Evolutionary conservation across 129 eudicot species (phyloP), one percentile per base, ranked within the genome.

Genomic region (Pittosporum tobira): DNA sequence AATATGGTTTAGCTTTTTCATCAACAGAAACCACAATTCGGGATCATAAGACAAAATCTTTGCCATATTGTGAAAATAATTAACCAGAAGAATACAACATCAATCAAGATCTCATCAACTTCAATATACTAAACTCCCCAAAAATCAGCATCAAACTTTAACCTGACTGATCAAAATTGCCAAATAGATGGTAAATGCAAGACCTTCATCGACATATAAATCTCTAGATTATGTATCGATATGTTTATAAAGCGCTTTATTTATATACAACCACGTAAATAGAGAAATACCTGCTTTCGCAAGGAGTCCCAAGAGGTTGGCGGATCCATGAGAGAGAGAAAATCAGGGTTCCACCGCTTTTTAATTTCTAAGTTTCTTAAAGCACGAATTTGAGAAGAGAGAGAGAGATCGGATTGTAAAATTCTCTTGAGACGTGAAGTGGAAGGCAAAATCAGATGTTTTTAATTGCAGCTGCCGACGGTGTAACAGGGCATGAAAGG

Each of bases 281-380:
- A 10, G 5, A 58, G 13, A 28, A 51, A 36, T 24, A 85, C 95
- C 95, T 85, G 81, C 31, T 85, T 85, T 24, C 95, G 77, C 75
- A 85, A 74, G 68, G 89, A 85, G 58, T 85, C 89, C 95, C 95
- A 85, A 53, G 94, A 85, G 56, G 57, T 67, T 8, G 81, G 79
- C 8, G 89, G 73, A 75, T 85, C 95, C 88, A 81, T 81, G 34
- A 20, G 53, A 13, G 9, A 29, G 43, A 48, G 50, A 10, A 24
- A 31, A 31, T 60, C 36, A 69, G 69, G 71, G 25, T 68, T 75
- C 47, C 19, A 47, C 67, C 28, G 18, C n/a, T 47, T 47, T n/a
- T 7, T n/a, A 36, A 26, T 53, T 53, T 16, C n/a, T n/a, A n/a
- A n/a, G n/a, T n/a, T n/a, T n/a, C n/a, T n/a, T n/a, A n/a, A n/a